Evolutionary conservation across 192 early-diverging fungal genomes (phyloP).

Genomic region (Backusella mclennaniae): DNA sequence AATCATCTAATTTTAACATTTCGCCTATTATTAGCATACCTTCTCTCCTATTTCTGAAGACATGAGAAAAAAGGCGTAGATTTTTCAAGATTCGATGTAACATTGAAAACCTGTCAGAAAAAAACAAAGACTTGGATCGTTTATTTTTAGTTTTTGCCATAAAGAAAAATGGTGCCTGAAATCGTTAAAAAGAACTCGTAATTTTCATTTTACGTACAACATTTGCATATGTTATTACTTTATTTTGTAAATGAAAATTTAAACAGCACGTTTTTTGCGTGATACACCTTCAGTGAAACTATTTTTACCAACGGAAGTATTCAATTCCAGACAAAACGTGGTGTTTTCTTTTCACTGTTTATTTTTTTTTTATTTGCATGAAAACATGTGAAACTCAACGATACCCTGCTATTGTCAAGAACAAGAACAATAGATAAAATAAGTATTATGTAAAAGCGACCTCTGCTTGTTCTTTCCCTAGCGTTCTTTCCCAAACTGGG

Average conservation of each 20-base stretch:
- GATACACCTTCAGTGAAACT: neutral
- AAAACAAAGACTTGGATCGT: neutral
- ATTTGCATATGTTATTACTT: neutral
- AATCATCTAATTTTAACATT: neutral
- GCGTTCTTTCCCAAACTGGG: constrained; percentile 65
- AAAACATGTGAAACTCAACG: neutral
- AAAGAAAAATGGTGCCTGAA: neutral
- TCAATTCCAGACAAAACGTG: neutral
- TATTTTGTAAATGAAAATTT: neutral
- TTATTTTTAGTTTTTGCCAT: neutral
- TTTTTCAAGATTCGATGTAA: neutral
- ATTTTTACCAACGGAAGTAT: neutral
- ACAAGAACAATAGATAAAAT: too few species aligned
- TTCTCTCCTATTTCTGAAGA: neutral
- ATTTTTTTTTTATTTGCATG: neutral
- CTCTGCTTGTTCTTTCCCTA: constrained; percentile 64
- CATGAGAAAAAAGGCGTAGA: neutral
- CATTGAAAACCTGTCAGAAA: neutral
- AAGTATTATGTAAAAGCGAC: constrained; percentile 44
- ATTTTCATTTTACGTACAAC: neutral
- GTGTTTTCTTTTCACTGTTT: neutral
- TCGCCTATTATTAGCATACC: neutral
- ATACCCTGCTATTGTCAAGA: neutral
- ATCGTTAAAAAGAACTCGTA: neutral
- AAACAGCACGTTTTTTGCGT: neutral